Evolutionary conservation across 2,329 filamentous ascomycete genomes (phyloP).

Genomic region (Cercospora zeina): DNA sequence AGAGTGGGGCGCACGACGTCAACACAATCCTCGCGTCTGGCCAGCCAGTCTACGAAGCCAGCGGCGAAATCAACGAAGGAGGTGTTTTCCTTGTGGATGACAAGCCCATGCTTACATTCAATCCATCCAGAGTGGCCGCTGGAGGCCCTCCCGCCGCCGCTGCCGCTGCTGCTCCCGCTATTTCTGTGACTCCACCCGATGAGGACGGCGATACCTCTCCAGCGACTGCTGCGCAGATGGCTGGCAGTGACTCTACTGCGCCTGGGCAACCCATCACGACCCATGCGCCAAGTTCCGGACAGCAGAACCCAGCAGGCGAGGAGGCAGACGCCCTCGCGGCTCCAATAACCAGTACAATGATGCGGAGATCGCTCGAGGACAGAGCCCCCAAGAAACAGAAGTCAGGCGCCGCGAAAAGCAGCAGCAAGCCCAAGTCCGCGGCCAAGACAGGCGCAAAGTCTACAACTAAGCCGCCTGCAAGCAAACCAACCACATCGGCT

Average conservation of each 20-base stretch:
- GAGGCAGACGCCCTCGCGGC: neutral
- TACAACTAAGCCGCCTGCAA: neutral
- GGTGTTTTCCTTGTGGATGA: slow-evolving; percentile 13
- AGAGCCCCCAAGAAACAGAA: neutral
- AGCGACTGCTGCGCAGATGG: neutral
- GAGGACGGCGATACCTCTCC: neutral
- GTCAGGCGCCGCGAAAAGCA: neutral
- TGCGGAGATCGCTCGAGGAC: neutral
- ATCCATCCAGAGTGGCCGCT: neutral
- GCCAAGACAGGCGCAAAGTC: neutral
- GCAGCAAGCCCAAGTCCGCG: neutral
- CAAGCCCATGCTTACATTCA: slow-evolving; percentile 2
- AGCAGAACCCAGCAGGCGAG: neutral
- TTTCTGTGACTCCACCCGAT: neutral
- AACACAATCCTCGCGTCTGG: neutral
- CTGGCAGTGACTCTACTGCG: neutral
- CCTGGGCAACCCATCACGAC: neutral
- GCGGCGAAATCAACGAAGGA: slow-evolving; percentile 4
- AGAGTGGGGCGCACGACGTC: neutral
- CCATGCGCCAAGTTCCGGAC: neutral
- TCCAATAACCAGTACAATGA: neutral
- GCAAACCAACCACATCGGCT: too few relatives aligned
- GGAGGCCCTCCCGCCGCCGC: neutral
- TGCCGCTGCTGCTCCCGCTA: neutral
- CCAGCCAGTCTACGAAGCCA: slow-evolving; percentile 10